Conservation (phyloP, 352 stramenopile species). For the Peronospora belbahrii region DNA sequence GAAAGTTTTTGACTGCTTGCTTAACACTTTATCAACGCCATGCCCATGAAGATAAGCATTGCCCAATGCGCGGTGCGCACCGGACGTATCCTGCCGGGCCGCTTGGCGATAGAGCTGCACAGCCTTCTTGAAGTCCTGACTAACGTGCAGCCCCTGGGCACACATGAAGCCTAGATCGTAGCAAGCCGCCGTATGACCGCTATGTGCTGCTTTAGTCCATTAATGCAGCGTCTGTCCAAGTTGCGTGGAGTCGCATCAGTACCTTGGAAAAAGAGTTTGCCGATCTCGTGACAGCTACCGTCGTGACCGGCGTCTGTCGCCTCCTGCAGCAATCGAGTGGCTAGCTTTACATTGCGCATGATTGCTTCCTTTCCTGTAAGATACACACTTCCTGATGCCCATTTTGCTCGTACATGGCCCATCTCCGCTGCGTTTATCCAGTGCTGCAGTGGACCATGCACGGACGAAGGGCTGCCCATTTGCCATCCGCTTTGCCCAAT, state of each 20-base stretch:
- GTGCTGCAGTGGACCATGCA: conserved; percentile 56
- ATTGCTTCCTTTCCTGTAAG: conserved; percentile 48
- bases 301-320: conserved; percentile 61
- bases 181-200: conserved; percentile 60
- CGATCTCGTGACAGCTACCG: conserved; percentile 64
- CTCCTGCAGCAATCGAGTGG: conserved; percentile 45
- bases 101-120: conserved; percentile 54
- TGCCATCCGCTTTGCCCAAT: conserved; percentile 32
- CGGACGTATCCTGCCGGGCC: conserved; percentile 54
- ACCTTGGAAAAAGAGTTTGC: conserved; percentile 64
- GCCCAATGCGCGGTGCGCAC: conserved; percentile 57
- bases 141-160: conserved; percentile 57
- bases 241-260: conserved; percentile 25
- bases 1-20: conserved; percentile 49
- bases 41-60: conserved; percentile 44
- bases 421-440: conserved; percentile 70
- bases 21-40: conserved; percentile 23
- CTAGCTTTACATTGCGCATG: conserved; percentile 37
- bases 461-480: conserved; percentile 26
- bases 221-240: conserved; percentile 44
- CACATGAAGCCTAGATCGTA: conserved; percentile 77
- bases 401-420: conserved; percentile 65
- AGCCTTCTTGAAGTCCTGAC: conserved; percentile 42
- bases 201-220: conserved; percentile 50
- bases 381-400: conserved; percentile 65